Conservation (phyloP, 192 early-diverging fungal species). For the Mortierella alpina region DNA sequence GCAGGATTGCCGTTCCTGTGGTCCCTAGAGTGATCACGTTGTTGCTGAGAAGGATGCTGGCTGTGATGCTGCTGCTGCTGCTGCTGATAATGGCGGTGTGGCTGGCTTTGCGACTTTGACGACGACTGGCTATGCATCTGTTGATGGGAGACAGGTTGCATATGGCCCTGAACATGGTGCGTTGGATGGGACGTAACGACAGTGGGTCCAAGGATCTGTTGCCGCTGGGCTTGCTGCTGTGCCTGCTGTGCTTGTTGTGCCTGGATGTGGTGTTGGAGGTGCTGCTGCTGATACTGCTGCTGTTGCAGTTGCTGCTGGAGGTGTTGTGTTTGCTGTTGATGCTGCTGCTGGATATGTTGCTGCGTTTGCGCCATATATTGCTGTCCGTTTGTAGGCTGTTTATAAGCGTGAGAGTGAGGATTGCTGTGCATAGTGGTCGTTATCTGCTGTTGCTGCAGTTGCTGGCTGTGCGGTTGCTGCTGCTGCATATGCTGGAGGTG, state of each 20-base stretch:
- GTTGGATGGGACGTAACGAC: conserved; percentile 17
- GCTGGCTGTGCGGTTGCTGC: conserved; percentile 25
- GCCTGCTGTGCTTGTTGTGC: conserved; percentile 17
- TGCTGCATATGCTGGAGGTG: conserved; percentile 26
- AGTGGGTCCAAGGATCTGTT: conserved; percentile 12
- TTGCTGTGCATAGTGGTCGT: conserved; percentile 7
- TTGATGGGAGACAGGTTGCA: conserved; percentile 26
- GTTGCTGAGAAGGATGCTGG: conserved; percentile 16
- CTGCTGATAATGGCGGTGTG: conserved; percentile 24
- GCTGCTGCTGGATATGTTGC: conserved; percentile 13
- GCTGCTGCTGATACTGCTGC: conserved; percentile 13
- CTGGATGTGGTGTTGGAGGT: conserved; percentile 19
- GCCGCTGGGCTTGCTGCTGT: conserved; percentile 4
- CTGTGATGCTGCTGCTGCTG: conserved; percentile 18
- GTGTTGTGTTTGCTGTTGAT: conserved; percentile 17
- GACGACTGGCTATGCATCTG: conserved; percentile 3
- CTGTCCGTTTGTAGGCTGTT: conserved; percentile 17
- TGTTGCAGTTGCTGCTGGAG: conserved; percentile 14
- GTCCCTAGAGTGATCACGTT: conserved; percentile 17
- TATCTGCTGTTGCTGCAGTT: conserved; percentile 14
- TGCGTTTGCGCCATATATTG: conserved; percentile 12
- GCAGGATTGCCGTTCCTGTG: conserved; percentile 25
- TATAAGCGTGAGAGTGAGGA: conserved; percentile 23
- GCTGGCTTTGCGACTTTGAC: conserved; percentile 27
- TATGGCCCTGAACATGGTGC: conserved; percentile 18